Percentiles rank a stretch among this genome's conserved stretches.
Evolutionary conservation across 352 stramenopile genomes (phyloP).

Genomic region (Nothophytophthora sp.): DNA sequence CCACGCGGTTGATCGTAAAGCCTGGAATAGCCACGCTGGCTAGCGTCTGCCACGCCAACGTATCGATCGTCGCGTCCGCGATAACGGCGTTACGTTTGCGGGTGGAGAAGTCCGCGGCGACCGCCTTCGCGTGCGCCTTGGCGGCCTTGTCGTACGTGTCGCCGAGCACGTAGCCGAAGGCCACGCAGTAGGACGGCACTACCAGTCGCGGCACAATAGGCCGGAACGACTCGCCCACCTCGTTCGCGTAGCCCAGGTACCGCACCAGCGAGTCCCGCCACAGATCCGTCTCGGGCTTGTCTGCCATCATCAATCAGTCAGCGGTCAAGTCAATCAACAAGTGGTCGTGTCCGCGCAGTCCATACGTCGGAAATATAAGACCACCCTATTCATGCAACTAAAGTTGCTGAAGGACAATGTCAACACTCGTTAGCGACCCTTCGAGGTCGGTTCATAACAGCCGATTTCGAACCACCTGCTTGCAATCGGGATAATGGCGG

Average conservation of each 20-base stretch:
- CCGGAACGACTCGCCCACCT: constrained; percentile 87
- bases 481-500: constrained; percentile 8
- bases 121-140: constrained; percentile 37
- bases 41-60: constrained; percentile 84
- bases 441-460: constrained; percentile 15
- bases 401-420: no score
- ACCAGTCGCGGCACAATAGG: constrained; percentile 75
- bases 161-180: constrained; percentile 83
- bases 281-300: constrained; percentile 46
- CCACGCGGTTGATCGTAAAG: constrained; percentile 86
- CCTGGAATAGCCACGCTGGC: constrained; percentile 82
- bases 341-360: no score
- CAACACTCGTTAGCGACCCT: neutral
- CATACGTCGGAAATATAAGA: constrained; percentile 3
- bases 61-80: constrained; percentile 55
- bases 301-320: neutral
- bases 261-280: constrained; percentile 87
- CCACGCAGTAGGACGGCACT: constrained; percentile 73
- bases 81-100: constrained; percentile 36
- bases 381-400: no score
- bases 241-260: constrained; percentile 90
- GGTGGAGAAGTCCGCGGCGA: constrained; percentile 17
- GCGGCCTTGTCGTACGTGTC: constrained; percentile 83
- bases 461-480: constrained; percentile 5
- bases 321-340: neutral